Conservation (phyloP, 2,329 filamentous ascomycete species). For the Eutypella sp. region DNA sequence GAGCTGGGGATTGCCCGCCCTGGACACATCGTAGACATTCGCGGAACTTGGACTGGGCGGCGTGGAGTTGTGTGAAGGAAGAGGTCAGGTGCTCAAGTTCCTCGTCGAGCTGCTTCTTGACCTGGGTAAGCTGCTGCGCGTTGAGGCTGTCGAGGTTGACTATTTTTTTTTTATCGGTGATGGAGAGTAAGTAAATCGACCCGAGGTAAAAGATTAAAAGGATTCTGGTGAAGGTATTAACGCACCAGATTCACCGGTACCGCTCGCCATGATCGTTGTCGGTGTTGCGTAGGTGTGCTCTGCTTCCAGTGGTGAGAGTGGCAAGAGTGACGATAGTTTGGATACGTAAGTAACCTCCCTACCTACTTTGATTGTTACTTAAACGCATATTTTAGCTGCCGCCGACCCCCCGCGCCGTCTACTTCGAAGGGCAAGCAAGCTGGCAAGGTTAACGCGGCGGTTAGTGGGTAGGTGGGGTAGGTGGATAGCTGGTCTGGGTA, state of each 20-base stretch:
- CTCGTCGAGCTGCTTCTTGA: constrained; percentile 94
- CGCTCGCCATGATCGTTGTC: neutral
- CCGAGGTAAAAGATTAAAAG: neutral
- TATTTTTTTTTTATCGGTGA: constrained; percentile 27
- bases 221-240: neutral
- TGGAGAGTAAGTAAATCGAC: neutral
- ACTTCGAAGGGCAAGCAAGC: no score
- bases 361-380: no score
- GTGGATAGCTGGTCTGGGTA: no score
- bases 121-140: constrained; percentile 76
- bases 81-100: constrained; percentile 91
- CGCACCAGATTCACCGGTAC: neutral
- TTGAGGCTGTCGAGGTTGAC: constrained; percentile 70
- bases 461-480: no score
- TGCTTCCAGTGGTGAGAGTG: no score
- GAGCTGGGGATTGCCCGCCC: constrained; percentile 41
- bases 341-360: no score
- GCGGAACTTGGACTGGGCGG: constrained; percentile 84
- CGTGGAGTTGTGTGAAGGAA: constrained; percentile 85
- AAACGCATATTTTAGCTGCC: no score
- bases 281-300: no score
- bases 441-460: no score
- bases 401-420: no score
- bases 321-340: no score
- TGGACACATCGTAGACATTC: constrained; percentile 81